phyloP scores from a whole-genome alignment of 768 basidiomycete genomes.

The Crucibulum laeve region DNA sequence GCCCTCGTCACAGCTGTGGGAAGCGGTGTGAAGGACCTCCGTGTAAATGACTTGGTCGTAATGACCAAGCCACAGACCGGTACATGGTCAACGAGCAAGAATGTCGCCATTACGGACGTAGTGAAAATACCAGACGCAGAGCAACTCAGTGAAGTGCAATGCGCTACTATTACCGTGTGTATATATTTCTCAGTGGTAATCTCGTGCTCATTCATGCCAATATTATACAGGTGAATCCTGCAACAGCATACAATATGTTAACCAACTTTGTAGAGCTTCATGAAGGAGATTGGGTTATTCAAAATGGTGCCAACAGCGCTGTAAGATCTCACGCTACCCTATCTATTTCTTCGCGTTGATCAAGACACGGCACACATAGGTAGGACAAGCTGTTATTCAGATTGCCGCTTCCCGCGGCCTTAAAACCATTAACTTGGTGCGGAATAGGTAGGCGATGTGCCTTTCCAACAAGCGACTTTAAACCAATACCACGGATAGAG shows the following conservation, averaged over 20 bases:
- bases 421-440: conserved; percentile 79
- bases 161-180: conserved; percentile 72
- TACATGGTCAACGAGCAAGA: conserved; percentile 64
- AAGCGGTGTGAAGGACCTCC: conserved; percentile 40
- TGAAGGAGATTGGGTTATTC: conserved; percentile 76
- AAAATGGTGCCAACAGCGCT: conserved; percentile 84
- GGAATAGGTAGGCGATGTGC: conserved; percentile 47
- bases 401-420: conserved; percentile 69
- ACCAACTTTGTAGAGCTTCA: conserved; percentile 59
- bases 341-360: neutral
- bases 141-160: conserved; percentile 53
- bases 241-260: conserved; percentile 83
- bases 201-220: neutral
- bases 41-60: conserved; percentile 69
- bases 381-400: conserved; percentile 84
- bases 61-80: conserved; percentile 67
- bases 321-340: conserved; percentile 32
- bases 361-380: conserved; percentile 30
- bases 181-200: neutral
- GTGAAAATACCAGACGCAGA: conserved; percentile 49
- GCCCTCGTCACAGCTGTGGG: conserved; percentile 65
- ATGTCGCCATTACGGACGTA: conserved; percentile 51
- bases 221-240: conserved; percentile 62
- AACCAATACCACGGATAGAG: conserved; percentile 28
- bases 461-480: neutral